These are phyloP conservation scores for Alternaria solani DNA, from an alignment of 2,329 filamentous ascomycete genomes.

Conservation along the genomic window DNA sequence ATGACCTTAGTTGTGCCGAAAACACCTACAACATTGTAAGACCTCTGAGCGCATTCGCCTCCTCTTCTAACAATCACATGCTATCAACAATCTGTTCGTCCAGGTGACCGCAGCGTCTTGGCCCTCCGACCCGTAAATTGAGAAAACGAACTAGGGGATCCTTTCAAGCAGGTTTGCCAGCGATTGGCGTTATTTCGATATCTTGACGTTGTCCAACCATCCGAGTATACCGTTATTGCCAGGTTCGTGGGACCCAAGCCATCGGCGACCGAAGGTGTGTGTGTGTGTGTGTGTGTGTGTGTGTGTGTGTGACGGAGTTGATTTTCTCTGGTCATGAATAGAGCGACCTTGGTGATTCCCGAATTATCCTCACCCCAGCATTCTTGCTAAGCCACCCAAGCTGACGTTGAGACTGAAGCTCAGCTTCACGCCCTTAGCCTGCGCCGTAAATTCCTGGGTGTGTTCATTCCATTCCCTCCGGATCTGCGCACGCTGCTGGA, in stretches of 20 bases:
- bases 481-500: constrained; percentile 35
- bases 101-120: not conserved
- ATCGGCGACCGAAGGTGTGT: not conserved
- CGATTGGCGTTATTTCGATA: not conserved
- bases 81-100: not conserved
- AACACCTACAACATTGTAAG: not conserved
- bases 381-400: constrained; percentile 32
- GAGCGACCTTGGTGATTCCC: not conserved
- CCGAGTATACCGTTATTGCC: not conserved
- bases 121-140: not conserved
- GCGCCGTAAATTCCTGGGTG: constrained; percentile 34
- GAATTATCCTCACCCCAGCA: constrained; percentile 25
- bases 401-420: constrained; percentile 42
- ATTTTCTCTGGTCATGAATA: not conserved
- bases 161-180: not conserved
- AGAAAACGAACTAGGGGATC: not conserved
- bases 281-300: not conserved
- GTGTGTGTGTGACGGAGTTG: not conserved
- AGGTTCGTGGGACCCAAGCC: not conserved
- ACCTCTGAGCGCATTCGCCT: not conserved
- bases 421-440: constrained; percentile 38
- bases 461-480: constrained; percentile 39
- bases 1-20: not conserved
- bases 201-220: not conserved
- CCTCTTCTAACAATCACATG: not conserved